Base-by-base conservation (phyloP, 257 asterid species). In the Leptodermis oblonga region DNA sequence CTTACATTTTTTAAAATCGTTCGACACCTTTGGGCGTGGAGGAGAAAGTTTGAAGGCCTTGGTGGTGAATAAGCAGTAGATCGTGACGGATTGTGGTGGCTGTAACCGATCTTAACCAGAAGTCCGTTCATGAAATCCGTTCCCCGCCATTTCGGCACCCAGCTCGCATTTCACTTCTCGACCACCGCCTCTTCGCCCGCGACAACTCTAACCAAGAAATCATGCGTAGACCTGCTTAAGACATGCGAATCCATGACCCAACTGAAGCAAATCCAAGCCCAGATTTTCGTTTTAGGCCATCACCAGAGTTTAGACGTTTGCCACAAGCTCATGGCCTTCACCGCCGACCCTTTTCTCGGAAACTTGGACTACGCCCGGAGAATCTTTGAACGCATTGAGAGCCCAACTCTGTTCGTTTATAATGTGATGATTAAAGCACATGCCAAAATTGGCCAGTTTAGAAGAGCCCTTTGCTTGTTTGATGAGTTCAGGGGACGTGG, bases 401-500 rank as follows among this genome's bases (percentile, higher is more conserved):
- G 65, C 73, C 95, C 90, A 2, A 84, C 83, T 62, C 65, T 92
- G 70, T 89, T 91, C 49, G 73, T 82, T 59, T 87, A 81, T 76
- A 91, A 88, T 75, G 84, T 91, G 72, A 84, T 88, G 90, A 87
- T 91, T 69, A 91, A 91, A 78, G 90, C 83, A 36, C 77, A 80
- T 73, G 77, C 79, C 33, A 91, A 79, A 77, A 72, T 30, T 11
- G 83, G 87, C 20, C 52, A 76, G 69, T 84, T 59, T 49, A 73
- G 75, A 68, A 70, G 71, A 66, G 81, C 93, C 34, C 81, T 88
- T 58, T 81, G 39, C 77, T 69, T 89, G 89, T 92, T 92, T 70
- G 85, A 89, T 73, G 89, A 87, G 73, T 70, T 91, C 77, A 90
- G 88, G 60, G 70, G 31, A 63, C 61, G 55, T 73, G 90, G 95